Evolutionary conservation across 306 rosid genomes (phyloP).

Genomic region (Pterocarpus santalinus): DNA sequence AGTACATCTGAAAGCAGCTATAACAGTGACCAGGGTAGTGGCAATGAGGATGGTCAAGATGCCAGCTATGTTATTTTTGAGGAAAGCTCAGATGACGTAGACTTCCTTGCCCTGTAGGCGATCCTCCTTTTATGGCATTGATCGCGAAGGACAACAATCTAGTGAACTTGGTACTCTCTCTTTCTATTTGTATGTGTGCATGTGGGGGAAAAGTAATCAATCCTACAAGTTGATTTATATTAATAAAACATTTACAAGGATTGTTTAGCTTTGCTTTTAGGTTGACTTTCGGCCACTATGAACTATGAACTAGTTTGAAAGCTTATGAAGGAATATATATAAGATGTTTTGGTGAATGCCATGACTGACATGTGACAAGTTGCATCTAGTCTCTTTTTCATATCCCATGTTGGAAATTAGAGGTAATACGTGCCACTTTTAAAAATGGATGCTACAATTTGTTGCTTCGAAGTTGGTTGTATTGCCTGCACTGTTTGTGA

Average conservation of each 20-base stretch:
- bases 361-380: conserved; percentile 28
- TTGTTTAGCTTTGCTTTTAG: neutral
- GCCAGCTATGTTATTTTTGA: conserved; percentile 65
- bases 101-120: conserved; percentile 62
- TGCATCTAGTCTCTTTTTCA: conserved; percentile 5
- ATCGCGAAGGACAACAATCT: conserved; percentile 49
- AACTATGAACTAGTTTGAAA: conserved; percentile 17
- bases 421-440: neutral
- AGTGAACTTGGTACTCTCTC: conserved; percentile 62
- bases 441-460: conserved; percentile 7
- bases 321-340: conserved; percentile 27
- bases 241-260: conserved; percentile 5
- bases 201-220: conserved; percentile 11
- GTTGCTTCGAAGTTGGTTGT: conserved; percentile 31
- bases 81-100: conserved; percentile 94
- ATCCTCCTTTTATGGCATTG: conserved; percentile 35
- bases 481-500: conserved; percentile 22
- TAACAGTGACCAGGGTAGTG: conserved; percentile 93
- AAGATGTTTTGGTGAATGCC: conserved; percentile 11
- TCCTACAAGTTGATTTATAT: conserved; percentile 34
- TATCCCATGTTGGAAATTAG: conserved; percentile 28
- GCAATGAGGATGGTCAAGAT: conserved; percentile 91
- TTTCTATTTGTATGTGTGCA: neutral
- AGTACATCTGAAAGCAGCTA: conserved; percentile 94
- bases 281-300: neutral